Percentiles rank a stretch among this genome's conserved stretches.
These are phyloP conservation scores for Phaeosphaeria sp. DNA, from an alignment of 2,329 filamentous ascomycete genomes.

Conservation along the genomic window DNA sequence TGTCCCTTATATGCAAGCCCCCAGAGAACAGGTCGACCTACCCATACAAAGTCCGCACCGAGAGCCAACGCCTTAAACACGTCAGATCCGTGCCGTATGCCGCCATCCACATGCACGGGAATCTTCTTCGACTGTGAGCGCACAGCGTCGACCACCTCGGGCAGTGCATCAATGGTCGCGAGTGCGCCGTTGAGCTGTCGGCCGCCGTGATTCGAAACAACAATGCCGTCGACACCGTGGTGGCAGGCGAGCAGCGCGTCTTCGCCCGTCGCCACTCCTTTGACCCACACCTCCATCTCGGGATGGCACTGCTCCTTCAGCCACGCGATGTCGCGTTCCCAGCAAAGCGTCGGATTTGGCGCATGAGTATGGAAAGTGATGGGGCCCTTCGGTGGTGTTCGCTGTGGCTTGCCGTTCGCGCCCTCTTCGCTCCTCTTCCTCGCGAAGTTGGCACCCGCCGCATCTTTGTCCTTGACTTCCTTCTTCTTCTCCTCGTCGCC, in stretches of 20 bases:
- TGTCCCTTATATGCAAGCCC: slow-evolving; percentile 61
- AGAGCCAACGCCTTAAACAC: slow-evolving; percentile 94
- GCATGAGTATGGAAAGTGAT: slow-evolving; percentile 30
- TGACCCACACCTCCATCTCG: slow-evolving; percentile 49
- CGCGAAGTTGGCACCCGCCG: neutral
- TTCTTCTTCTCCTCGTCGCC: neutral
- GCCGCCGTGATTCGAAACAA: slow-evolving; percentile 61
- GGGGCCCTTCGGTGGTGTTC: slow-evolving; percentile 15
- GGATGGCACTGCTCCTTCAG: slow-evolving; percentile 25
- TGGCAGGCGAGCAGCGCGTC: slow-evolving; percentile 53
- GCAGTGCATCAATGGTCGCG: slow-evolving; percentile 48
- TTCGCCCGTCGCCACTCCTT: slow-evolving; percentile 51
- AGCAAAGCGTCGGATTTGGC: slow-evolving; percentile 27
- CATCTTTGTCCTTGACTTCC: neutral
- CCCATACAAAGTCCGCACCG: slow-evolving; percentile 85
- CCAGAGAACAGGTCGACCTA: slow-evolving; percentile 64
- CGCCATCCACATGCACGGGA: slow-evolving; percentile 89
- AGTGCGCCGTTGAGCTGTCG: slow-evolving; percentile 59
- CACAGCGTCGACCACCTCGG: slow-evolving; percentile 65
- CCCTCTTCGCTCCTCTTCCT: slow-evolving; percentile 5
- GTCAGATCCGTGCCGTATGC: slow-evolving; percentile 85
- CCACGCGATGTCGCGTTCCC: slow-evolving; percentile 33
- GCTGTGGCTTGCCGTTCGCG: slow-evolving; percentile 9
- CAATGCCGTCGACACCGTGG: slow-evolving; percentile 54
- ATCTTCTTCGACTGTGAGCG: slow-evolving; percentile 23